phyloP scores from a whole-genome alignment of 2,329 filamentous ascomycete species.

The Cercospora citrullina region DNA sequence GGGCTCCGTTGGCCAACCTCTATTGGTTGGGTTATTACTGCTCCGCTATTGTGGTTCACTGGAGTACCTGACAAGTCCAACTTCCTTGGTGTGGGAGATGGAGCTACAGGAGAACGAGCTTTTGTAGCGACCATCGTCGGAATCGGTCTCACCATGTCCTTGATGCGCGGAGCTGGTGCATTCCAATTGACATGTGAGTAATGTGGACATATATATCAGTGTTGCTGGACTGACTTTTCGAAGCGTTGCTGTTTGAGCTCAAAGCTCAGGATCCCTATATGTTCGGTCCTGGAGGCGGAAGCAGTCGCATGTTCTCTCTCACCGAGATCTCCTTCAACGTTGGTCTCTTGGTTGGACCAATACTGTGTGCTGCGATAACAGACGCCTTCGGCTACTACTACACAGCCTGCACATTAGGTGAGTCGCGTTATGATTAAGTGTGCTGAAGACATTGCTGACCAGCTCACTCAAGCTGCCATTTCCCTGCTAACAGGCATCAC shows the following conservation, averaged over 20 bases:
- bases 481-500: conserved; percentile 13
- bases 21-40: conserved; percentile 22
- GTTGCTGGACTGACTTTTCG: background rate
- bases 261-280: conserved; percentile 18
- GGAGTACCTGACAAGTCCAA: conserved; percentile 23
- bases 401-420: conserved; percentile 20
- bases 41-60: conserved; percentile 24
- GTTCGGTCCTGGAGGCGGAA: conserved; percentile 24
- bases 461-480: background rate
- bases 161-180: conserved; percentile 24
- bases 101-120: conserved; percentile 14
- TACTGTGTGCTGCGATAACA: conserved; percentile 21
- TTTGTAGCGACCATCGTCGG: conserved; percentile 23
- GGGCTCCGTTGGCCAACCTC: conserved; percentile 24
- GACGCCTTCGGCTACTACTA: conserved; percentile 24
- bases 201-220: background rate
- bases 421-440: background rate
- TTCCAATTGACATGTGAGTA: conserved; percentile 24
- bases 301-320: conserved; percentile 22
- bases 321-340: conserved; percentile 24
- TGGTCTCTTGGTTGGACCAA: conserved; percentile 25
- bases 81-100: conserved; percentile 19
- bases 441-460: background rate
- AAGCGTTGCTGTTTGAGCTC: conserved; percentile 19
- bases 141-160: conserved; percentile 16